Conservation (phyloP, 1,139 yeast species). For the Zygosaccharomyces sapae region DNA sequence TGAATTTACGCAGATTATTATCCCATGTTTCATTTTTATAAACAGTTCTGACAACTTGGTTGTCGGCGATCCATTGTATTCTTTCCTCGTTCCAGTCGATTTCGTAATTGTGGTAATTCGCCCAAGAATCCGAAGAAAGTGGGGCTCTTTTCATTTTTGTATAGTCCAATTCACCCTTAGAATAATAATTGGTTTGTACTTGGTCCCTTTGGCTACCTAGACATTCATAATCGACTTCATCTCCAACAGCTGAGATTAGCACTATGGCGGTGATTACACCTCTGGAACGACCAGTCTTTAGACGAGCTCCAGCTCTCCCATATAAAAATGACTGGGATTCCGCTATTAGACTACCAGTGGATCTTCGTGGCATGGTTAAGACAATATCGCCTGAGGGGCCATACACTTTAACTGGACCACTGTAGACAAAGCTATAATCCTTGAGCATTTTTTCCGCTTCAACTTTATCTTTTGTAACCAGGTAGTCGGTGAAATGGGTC, state of each 20-base stretch:
- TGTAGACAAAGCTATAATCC: slow-evolving; percentile 31
- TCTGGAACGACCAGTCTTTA: slow-evolving; percentile 32
- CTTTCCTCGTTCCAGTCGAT: slow-evolving; percentile 79
- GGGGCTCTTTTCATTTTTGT: slow-evolving; percentile 42
- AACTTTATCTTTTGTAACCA: slow-evolving; percentile 20
- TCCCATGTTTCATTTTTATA: slow-evolving; percentile 58
- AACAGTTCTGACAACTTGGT: slow-evolving; percentile 60
- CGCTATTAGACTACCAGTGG: slow-evolving; percentile 33
- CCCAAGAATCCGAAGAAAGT: slow-evolving; percentile 51
- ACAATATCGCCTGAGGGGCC: slow-evolving; percentile 18
- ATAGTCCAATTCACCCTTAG: slow-evolving; percentile 68
- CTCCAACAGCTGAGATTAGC: slow-evolving; percentile 79
- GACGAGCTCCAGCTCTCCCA: slow-evolving; percentile 29
- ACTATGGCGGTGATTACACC: slow-evolving; percentile 89
- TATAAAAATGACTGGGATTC: slow-evolving; percentile 32
- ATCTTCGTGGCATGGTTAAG: slow-evolving; percentile 34
- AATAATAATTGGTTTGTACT: slow-evolving; percentile 77
- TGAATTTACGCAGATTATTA: slow-evolving; percentile 33
- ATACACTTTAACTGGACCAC: slow-evolving; percentile 28
- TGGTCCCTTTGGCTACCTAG: slow-evolving; percentile 64
- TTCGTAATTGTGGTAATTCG: slow-evolving; percentile 69
- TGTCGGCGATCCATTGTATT: slow-evolving; percentile 73
- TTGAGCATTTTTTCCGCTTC: slow-evolving; percentile 26
- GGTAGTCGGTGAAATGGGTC: slow-evolving; percentile 27
- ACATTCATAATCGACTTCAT: slow-evolving; percentile 86